Conservation (phyloP, 148 eudicot species). For the Diospyros kaki region DNA sequence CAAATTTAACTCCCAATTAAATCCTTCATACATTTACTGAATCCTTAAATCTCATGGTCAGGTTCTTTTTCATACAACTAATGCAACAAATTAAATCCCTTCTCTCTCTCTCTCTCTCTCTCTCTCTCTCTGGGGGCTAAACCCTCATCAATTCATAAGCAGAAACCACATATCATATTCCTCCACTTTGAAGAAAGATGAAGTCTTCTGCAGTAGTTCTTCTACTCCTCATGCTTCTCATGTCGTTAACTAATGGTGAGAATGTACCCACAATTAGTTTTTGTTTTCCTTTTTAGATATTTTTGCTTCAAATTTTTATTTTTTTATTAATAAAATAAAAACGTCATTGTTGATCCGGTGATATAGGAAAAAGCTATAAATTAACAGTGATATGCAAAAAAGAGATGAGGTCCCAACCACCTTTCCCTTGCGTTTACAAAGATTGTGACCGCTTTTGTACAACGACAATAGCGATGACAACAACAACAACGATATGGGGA, state of each 20-base stretch:
- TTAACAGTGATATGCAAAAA: constrained; percentile 8
- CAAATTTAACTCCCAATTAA: too few relatives aligned
- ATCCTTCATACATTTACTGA: too few relatives aligned
- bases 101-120: too few relatives aligned
- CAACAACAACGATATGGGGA: neutral
- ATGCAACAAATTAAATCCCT: too few relatives aligned
- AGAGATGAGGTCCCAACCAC: neutral
- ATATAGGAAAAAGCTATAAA: constrained; percentile 11
- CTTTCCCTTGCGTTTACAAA: constrained; percentile 6
- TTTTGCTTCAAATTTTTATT: neutral
- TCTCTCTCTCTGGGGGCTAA: too few relatives aligned
- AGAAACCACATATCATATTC: too few relatives aligned
- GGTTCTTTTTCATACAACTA: too few relatives aligned
- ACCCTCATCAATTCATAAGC: too few relatives aligned
- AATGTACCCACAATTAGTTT: neutral
- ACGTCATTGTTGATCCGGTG: neutral
- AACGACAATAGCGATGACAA: neutral
- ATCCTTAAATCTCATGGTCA: too few relatives aligned
- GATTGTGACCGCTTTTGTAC: constrained; percentile 6
- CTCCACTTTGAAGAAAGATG: neutral
- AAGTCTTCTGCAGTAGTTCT: neutral
- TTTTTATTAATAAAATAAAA: neutral
- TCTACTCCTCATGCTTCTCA: neutral
- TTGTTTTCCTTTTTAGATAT: neutral
- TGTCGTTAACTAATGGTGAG: constrained; percentile 4